These are phyloP conservation scores for Stagonosporopsis cucurbitacearum DNA, from an alignment of 2,329 filamentous ascomycete genomes.

Conservation along the genomic window DNA sequence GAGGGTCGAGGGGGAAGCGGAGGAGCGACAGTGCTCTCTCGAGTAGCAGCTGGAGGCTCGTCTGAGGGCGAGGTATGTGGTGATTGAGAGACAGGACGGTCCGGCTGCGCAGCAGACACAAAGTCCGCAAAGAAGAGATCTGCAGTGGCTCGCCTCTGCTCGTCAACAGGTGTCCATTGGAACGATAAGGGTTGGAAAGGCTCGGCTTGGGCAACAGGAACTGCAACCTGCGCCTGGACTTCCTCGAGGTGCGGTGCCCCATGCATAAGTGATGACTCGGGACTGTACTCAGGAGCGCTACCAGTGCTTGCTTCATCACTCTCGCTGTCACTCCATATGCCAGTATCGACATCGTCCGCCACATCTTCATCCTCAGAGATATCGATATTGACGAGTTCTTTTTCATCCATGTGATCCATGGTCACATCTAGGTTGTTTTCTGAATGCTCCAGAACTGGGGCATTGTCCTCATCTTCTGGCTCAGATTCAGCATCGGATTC, in stretches of 20 bases:
- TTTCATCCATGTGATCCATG: not conserved
- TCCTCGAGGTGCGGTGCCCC: not conserved
- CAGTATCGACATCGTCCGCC: not conserved
- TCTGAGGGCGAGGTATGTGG: not conserved
- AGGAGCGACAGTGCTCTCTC: slow-evolving; percentile 7
- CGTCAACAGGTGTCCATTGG: not conserved
- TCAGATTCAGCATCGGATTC: slow-evolving; percentile 32
- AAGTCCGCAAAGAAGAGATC: not conserved
- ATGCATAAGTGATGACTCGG: not conserved
- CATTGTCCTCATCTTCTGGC: slow-evolving; percentile 23
- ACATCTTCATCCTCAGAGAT: slow-evolving; percentile 2
- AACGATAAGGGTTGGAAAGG: not conserved
- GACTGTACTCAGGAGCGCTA: not conserved
- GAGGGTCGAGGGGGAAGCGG: slow-evolving; percentile 27
- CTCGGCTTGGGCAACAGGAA: not conserved
- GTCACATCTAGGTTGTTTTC: not conserved
- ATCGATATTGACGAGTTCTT: not conserved
- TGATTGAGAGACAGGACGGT: not conserved
- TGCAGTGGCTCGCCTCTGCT: not conserved
- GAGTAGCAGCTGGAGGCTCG: not conserved
- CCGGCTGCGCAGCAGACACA: not conserved
- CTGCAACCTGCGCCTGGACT: not conserved
- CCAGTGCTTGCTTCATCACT: slow-evolving; percentile 4
- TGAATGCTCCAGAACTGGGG: slow-evolving; percentile 11
- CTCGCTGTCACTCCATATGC: slow-evolving; percentile 1